Base-by-base conservation (phyloP, 225 moss, liverwort and hornwort species). In the Asterella californica region DNA sequence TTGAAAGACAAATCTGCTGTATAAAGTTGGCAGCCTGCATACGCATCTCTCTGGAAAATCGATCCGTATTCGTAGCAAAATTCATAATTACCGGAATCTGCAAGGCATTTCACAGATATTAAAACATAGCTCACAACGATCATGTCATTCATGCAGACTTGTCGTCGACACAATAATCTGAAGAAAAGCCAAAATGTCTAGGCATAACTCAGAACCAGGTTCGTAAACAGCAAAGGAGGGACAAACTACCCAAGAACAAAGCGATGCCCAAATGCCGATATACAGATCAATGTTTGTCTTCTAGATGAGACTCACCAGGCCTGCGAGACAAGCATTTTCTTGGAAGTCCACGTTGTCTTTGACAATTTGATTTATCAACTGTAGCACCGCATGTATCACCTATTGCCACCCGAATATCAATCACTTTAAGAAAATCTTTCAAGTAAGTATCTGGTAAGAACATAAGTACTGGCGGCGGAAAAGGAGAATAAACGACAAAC, bases 241-340 rank as follows among this genome's bases (percentile, higher is more conserved):
- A n/a, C n/a, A n/a, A n/a, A n/a, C n/a, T n/a, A n/a, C 27, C 19
- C 5, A 12, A 15, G 57, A 57, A 57, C 57, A 1, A 57, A 6
- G 3, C 2, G 57, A 1, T 19, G 22, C 17, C 57, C 14, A 57
- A 57, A 5, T n/a, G n/a, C n/a, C n/a, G n/a, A n/a, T 24, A 24
- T 5, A 24, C 57, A 57, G 57, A 21, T 57, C 19, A 57, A 21
- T 24, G 24, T 21, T 24, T 57, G 57, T 57, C 29, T 22, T 57
- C 29, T 22, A 38, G 5, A 46, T 9, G 22, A 9, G 42, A 76
- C 79, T 92, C 89, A 91, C 97, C 92, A 99, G 78, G 86, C 97
- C 97, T 76, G 94, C 91, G 71, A 94, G 93, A 79, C 97, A 99
- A 65, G 94, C 97, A 83, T 88, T 99, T 83, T 99, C 94, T 87